Percentiles rank a stretch among this genome's conserved stretches.
Evolutionary conservation across 2,329 filamentous ascomycete species (phyloP).

Genomic region (Ophiostoma populinum): DNA sequence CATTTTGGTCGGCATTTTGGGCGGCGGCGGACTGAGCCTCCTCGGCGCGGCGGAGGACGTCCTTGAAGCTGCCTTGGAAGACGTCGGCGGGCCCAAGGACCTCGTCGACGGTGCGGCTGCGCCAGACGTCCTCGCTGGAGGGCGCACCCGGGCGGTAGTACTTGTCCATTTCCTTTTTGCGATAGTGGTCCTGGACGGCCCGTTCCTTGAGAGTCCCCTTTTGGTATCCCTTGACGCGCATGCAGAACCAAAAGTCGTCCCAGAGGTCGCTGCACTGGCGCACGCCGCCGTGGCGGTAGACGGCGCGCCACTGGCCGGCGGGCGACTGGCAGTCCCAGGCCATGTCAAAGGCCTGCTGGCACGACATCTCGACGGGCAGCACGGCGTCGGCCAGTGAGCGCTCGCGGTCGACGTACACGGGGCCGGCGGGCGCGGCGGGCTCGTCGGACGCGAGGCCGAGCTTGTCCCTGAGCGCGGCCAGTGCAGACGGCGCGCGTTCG

Average conservation of each 20-base stretch:
- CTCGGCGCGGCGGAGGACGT: slow-evolving; percentile 18
- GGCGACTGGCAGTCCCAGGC: slow-evolving; percentile 89
- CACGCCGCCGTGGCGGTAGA: slow-evolving; percentile 73
- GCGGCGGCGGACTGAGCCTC: neutral
- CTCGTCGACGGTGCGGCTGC: slow-evolving; percentile 38
- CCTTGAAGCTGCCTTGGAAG: slow-evolving; percentile 20
- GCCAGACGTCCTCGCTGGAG: slow-evolving; percentile 87
- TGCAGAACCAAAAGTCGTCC: slow-evolving; percentile 96
- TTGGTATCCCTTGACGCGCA: slow-evolving; percentile 55
- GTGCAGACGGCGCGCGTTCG: too few species aligned
- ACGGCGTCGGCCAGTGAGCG: slow-evolving; percentile 42
- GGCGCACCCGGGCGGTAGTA: slow-evolving; percentile 46
- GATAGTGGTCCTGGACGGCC: slow-evolving; percentile 49
- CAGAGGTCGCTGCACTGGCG: slow-evolving; percentile 69
- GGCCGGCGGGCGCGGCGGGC: slow-evolving; percentile 8
- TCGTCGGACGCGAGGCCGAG: slow-evolving; percentile 15
- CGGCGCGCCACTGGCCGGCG: slow-evolving; percentile 76
- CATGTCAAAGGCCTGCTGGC: slow-evolving; percentile 75
- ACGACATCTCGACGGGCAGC: slow-evolving; percentile 72
- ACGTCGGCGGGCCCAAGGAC: slow-evolving; percentile 33
- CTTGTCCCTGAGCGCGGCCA: too few species aligned
- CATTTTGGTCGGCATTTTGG: slow-evolving; percentile 13
- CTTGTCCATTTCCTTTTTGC: slow-evolving; percentile 44
- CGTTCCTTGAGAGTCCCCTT: slow-evolving; percentile 38
- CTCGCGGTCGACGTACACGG: slow-evolving; percentile 6